phyloP scores from a whole-genome alignment of 805 yeast genomes.

The Candida verbasci region DNA sequence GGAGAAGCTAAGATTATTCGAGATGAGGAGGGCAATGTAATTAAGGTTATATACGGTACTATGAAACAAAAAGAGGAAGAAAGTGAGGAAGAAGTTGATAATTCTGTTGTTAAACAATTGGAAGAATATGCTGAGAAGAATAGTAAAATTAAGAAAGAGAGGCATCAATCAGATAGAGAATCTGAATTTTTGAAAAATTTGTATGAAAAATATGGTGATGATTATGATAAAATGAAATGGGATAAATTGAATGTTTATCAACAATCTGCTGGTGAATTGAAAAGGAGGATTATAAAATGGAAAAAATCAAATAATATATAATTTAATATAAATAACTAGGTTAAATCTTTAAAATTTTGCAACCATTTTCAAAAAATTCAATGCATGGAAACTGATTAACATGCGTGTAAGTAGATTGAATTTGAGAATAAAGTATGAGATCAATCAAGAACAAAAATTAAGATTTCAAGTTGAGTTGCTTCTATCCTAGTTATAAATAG shows the following conservation, averaged over 20 bases:
- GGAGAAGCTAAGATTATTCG: constrained; percentile 77
- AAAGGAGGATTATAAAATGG: constrained; percentile 69
- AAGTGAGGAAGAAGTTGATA: constrained; percentile 26
- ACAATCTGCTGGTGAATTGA: constrained; percentile 80
- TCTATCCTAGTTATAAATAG: too few species aligned
- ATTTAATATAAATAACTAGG: background rate
- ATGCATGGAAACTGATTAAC: too few species aligned
- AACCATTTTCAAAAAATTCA: too few species aligned
- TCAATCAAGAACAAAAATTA: too few species aligned
- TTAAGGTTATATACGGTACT: constrained; percentile 67
- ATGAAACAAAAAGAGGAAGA: constrained; percentile 28
- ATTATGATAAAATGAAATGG: constrained; percentile 87
- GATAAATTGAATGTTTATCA: constrained; percentile 81
- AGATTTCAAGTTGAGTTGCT: too few species aligned
- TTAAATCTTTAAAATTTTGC: too few species aligned
- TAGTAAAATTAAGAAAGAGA: constrained; percentile 49
- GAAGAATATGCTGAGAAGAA: constrained; percentile 44
- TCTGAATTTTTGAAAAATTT: constrained; percentile 62
- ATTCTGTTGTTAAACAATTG: constrained; percentile 65
- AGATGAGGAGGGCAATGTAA: constrained; percentile 63
- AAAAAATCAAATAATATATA: constrained; percentile 41
- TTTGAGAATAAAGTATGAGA: too few species aligned
- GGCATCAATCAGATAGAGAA: constrained; percentile 69
- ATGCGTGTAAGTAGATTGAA: too few species aligned
- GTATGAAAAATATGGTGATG: constrained; percentile 78